Percentiles rank a stretch among this genome's conserved stretches.
Conservation (phyloP, 371 early-diverging fungal species). For the Lichtheimia corymbifera region DNA sequence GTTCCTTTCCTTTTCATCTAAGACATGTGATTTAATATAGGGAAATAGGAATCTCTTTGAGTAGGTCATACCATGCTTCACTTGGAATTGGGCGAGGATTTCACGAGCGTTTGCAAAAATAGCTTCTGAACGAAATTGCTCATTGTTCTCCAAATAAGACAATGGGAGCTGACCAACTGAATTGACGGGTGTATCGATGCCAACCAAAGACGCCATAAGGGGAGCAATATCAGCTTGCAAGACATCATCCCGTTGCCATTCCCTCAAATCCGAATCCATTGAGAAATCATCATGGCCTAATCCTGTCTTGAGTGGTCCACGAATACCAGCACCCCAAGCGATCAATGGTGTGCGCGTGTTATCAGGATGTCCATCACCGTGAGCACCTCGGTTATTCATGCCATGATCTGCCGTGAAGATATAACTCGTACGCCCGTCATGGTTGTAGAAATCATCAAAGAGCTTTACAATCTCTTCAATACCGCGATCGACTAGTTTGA, state of each 20-base stretch:
- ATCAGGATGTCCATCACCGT: constrained; percentile 96
- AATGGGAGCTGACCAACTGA: constrained; percentile 91
- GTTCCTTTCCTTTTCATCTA: constrained; percentile 69
- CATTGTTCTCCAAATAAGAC: constrained; percentile 67
- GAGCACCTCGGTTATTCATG: constrained; percentile 89
- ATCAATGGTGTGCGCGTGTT: constrained; percentile 92
- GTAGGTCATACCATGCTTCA: constrained; percentile 63
- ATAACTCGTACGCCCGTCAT: constrained; percentile 85
- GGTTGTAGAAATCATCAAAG: constrained; percentile 73
- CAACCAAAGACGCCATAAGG: constrained; percentile 89
- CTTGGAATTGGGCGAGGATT: constrained; percentile 81
- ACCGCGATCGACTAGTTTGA: constrained; percentile 79
- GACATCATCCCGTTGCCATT: constrained; percentile 76
- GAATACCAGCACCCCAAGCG: constrained; percentile 94
- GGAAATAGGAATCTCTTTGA: background rate
- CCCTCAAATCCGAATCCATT: constrained; percentile 59
- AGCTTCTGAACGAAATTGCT: constrained; percentile 70
- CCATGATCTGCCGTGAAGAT: constrained; percentile 96
- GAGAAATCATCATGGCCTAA: constrained; percentile 70
- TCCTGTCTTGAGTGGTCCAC: constrained; percentile 49
- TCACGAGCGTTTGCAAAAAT: constrained; percentile 82
- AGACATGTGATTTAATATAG: background rate
- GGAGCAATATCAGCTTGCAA: constrained; percentile 96
- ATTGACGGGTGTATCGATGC: constrained; percentile 86
- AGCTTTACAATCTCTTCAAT: constrained; percentile 64